Percentiles rank a stretch among this genome's conserved stretches.
These are phyloP conservation scores for Hanseniaspora hatyaiensis DNA, from an alignment of 805 yeast genomes.

Conservation along the genomic window DNA sequence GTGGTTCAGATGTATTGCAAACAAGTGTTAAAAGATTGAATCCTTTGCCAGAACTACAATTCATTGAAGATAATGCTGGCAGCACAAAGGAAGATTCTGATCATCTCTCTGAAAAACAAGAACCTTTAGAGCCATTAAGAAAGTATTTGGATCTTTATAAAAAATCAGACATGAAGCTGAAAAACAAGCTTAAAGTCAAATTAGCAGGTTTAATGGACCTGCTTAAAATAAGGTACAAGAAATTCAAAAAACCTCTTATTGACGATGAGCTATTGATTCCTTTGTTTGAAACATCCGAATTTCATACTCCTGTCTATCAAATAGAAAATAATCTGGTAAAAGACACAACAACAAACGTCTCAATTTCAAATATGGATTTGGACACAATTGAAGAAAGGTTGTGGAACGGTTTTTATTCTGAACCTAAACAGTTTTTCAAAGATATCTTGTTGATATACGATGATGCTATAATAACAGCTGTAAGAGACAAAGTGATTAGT, in stretches of 20 bases:
- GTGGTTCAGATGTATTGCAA: conserved; percentile 63
- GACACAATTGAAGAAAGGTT: conserved; percentile 88
- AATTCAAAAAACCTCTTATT: conserved; percentile 81
- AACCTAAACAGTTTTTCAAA: conserved; percentile 76
- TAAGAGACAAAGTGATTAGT: conserved; percentile 64
- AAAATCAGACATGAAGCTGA: conserved; percentile 65
- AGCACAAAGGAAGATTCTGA: conserved; percentile 26
- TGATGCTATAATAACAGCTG: conserved; percentile 65
- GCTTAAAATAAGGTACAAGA: conserved; percentile 72
- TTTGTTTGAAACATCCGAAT: conserved; percentile 53
- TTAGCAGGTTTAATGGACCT: conserved; percentile 80
- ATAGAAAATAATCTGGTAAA: conserved; percentile 62
- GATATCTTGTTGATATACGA: conserved; percentile 75
- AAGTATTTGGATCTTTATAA: conserved; percentile 37
- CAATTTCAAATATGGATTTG: conserved; percentile 76
- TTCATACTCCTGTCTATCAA: conserved; percentile 34
- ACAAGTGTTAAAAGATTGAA: conserved; percentile 43
- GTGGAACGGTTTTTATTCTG: conserved; percentile 93
- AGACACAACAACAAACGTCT: conserved; percentile 65
- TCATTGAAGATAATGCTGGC: conserved; percentile 22
- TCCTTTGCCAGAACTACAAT: conserved; percentile 33
- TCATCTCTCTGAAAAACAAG: conserved; percentile 23
- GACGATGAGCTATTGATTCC: conserved; percentile 67
- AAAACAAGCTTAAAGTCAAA: conserved; percentile 74
- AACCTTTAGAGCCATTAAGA: conserved; percentile 20